Evolutionary conservation across 306 rosid genomes (phyloP).

Genomic region (Quercus variabilis): DNA sequence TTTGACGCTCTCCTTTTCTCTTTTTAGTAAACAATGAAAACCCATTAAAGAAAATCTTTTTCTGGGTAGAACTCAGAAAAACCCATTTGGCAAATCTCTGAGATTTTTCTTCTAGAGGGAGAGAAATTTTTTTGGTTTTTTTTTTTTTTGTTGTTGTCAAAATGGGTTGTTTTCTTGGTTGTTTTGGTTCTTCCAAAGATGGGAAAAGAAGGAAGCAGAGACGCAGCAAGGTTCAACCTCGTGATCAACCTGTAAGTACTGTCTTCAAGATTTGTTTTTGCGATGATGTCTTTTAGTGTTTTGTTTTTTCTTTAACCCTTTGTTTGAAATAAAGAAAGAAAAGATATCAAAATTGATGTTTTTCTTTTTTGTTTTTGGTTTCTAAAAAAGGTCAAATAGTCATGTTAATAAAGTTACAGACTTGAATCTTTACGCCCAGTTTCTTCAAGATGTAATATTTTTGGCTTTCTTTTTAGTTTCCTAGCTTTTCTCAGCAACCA

Average conservation of each 20-base stretch:
- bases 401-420: background rate
- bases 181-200: conserved; percentile 75
- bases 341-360: background rate
- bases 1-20: conserved; percentile 3
- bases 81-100: background rate
- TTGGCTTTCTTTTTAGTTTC: background rate
- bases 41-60: background rate
- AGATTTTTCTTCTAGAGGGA: background rate
- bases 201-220: conserved; percentile 37
- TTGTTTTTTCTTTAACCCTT: background rate
- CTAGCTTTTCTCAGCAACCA: background rate
- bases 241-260: conserved; percentile 30
- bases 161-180: conserved; percentile 81
- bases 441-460: background rate
- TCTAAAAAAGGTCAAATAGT: background rate
- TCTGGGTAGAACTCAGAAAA: background rate
- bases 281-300: background rate
- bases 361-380: background rate
- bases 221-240: conserved; percentile 38
- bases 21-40: conserved; percentile 21
- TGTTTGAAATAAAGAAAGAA: conserved; percentile 3
- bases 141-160: too few species aligned
- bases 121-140: background rate
- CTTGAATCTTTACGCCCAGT: background rate
- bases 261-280: background rate